Evolutionary conservation across 768 basidiomycete genomes (phyloP), one percentile per base, ranked within the genome.

Genomic region (Tricholoma matsutake): DNA sequence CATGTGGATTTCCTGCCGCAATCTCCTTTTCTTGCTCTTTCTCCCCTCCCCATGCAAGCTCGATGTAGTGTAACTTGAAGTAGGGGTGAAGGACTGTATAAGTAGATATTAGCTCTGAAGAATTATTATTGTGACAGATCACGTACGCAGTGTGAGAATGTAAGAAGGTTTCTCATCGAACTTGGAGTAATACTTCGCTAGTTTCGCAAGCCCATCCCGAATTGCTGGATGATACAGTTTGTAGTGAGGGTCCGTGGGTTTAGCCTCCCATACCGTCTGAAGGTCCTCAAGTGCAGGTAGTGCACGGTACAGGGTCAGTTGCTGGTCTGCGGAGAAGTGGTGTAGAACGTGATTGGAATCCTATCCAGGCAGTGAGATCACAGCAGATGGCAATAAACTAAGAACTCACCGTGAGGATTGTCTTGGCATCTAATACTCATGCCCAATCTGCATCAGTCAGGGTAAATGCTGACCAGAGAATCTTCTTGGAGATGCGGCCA

Each of bases 31-130:
- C 59, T 35, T 73, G 70, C 43, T 74, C 72, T 3, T 66, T 41
- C 0, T 60, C 52, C 3, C 73, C 64, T 7, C 72, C 53, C 70
- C 73, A 0, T 43, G 13, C n/a, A n/a, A n/a, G n/a, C n/a, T n/a
- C n/a, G n/a, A n/a, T n/a, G n/a, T n/a, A n/a, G n/a, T n/a, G n/a
- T 1, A 74, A 60, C 18, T 75, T 75, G 60, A 65, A 75, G 55
- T 70, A 75, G 0, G 68, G 74, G 37, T 75, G 71, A 7, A 73
- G 58, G 6, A 67, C 69, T 71, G 56, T 71, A 39, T 39, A 39
- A 39, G 37, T 39, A 67, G 3, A 67, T 58, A 3, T 64, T 68
- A 11, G 67, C 66, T 13, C 62, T 58, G 16, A n/a, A n/a, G n/a
- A n/a, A n/a, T n/a, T n/a, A n/a, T n/a, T n/a, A n/a, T n/a, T n/a